Evolutionary conservation across 768 basidiomycete genomes (phyloP).

Genomic region (Auriscalpium vulgare): DNA sequence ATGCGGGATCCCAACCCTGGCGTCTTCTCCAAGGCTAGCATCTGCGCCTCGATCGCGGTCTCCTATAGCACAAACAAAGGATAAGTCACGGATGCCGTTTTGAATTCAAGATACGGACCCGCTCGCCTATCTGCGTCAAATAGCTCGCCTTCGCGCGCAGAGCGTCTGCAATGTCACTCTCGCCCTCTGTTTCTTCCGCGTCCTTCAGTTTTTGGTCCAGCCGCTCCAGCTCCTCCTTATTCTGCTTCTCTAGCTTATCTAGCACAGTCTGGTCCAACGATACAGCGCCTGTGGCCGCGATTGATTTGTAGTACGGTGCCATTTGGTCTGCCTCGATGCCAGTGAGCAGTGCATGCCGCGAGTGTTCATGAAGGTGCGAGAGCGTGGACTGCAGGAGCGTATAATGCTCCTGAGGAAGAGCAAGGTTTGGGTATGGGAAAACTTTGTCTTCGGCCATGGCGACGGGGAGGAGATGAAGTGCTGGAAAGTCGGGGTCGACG

Average conservation of each 20-base stretch:
- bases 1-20: conserved; percentile 90
- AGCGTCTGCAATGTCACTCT: conserved; percentile 87
- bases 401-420: conserved; percentile 73
- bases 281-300: conserved; percentile 44
- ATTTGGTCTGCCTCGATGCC: conserved; percentile 83
- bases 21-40: conserved; percentile 82
- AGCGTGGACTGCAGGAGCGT: conserved; percentile 58
- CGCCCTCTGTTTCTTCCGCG: conserved; percentile 86
- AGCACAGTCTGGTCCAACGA: conserved; percentile 46
- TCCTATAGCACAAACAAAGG: conserved; percentile 40
- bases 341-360: conserved; percentile 55
- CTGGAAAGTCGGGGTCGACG: neutral
- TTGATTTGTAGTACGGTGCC: conserved; percentile 70
- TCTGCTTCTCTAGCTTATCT: conserved; percentile 55
- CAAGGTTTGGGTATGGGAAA: conserved; percentile 80
- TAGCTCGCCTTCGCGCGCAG: conserved; percentile 80
- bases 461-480: neutral
- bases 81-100: neutral
- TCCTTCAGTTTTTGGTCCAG: conserved; percentile 76
- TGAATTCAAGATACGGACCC: conserved; percentile 24
- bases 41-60: conserved; percentile 70
- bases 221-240: conserved; percentile 61
- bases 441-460: conserved; percentile 79
- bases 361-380: conserved; percentile 55
- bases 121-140: conserved; percentile 85